Evolutionary conservation across 2,329 filamentous ascomycete species (phyloP), one percentile per base, ranked within the genome.

Genomic region (Colletotrichum brevisporum): DNA sequence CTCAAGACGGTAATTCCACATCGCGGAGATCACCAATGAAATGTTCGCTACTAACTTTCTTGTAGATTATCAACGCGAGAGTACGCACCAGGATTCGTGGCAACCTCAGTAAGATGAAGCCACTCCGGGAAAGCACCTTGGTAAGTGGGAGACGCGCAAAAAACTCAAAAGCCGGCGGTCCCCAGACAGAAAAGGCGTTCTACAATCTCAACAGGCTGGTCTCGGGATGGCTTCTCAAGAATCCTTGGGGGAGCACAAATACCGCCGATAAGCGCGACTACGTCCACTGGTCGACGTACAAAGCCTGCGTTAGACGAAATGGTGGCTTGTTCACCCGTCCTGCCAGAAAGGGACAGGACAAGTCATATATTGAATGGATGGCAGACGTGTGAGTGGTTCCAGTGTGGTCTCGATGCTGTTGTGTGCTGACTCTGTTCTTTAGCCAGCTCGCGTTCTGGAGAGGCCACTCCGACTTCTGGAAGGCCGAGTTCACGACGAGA

Each of bases 211-310:
- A 10, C 2, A 43, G 15, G 16, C 13, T n/a, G 41, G 16, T 43
- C 10, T 10, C 26, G 6, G 39, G 24, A 3, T 65, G 62, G 62
- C 24, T 21, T 16, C 24, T 3, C 1, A 66, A 61, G 41, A 66
- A 61, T 5, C 41, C 18, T 1, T 21, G 31, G 13, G 55, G 27
- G 4, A 16, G 45, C 3, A 15, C 27, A 26, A 2, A 12, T 5
- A 13, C 18, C 3, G 10, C 12, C 1, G 39, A n/a, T 2, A 51
- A 27, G 16, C 8, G 60, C 10, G 57, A 55, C 4, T 54, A 31
- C 13, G 9, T 65, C 6, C 57, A 71, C 12, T 64, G 56, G 55
- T 16, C 51, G 3, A 72, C 71, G 0, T 72, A 63, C 31, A 55
- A n/a, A 6, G 69, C 69, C 4, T 70, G 60, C 6, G 61, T 70